Evolutionary conservation across 1,284 basidiomycete genomes (phyloP), one percentile per base, ranked within the genome.

Genomic region (Trametes polyzona): DNA sequence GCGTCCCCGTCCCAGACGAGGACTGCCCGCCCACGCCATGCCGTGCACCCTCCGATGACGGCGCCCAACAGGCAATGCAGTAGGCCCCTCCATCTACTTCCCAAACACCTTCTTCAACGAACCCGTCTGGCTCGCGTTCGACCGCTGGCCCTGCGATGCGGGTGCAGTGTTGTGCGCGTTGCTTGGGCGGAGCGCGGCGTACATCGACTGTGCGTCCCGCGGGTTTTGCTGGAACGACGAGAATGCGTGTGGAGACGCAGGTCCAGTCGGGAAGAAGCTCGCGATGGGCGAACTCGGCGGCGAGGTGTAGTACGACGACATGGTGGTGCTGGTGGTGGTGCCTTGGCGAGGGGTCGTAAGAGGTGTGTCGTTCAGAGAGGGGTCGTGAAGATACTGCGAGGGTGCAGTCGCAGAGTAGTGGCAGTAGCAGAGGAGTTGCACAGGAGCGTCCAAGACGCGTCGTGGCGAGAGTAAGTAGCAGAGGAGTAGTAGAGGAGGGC

Each of bases 181-280:
- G 57, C 63, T 52, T 42, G 59, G 47, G 27, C 79, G 71, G 63
- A 88, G 78, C 14, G 83, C 76, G 36, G 86, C 78, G 72, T 84
- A 89, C 83, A 88, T 86, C 59, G 74, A 71, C 67, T 89, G 84
- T 17, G 76, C 69, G 65, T 87, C 84, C 57, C 88, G 83, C 50
- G 88, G 88, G 59, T 84, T 82, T 71, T 84, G 82, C 69, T 86
- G 81, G 65, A 90, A 80, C 41, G 78, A 68, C 27, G 79, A 69
- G 74, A 90, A 89, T 14, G 86, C 84, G 64, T 88, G 84, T 21
- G 75, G 73, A 10, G 71, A 68, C 35, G 72, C 62, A 47, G 75
- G 73, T 4, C 67, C 70, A 8, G 63, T 68, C 17, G 75, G 73
- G 72, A 76, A 76, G 71, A 75, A 74, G 57, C 69, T 64, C 23